Evolutionary conservation across 805 yeast genomes (phyloP), one percentile per base, ranked within the genome.

Genomic region (Candida maesae): DNA sequence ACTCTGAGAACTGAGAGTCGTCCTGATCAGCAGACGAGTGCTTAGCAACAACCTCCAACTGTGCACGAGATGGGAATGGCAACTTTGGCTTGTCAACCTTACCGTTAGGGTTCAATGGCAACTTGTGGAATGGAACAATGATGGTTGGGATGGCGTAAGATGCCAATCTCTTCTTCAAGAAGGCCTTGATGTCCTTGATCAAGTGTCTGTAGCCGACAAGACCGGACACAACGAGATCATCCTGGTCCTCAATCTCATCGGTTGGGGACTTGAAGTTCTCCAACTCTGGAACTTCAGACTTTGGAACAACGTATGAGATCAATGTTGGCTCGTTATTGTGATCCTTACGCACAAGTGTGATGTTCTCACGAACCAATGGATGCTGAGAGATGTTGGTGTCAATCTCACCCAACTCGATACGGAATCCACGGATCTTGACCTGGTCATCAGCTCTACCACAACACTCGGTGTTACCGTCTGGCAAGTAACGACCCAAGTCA

Each of bases 361-460:
- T 72, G 59, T 93, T 93, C 64, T 93, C 97, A 61, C 98, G 80
- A 36, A 93, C 95, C 48, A 79, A 67, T 2, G 93, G 85, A 68
- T 90, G 96, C 63, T 89, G 96, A 12, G 97, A 89, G 47, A 93
- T 77, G 60, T 93, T 96, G 13, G 99, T 93, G 63, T 93, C 98
- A 59, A 93, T 95, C 66, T 93, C 99, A 45, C 99, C 99, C 41
- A 93, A 73, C 67, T 93, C 99, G 49, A 93, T 95, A 67, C 99
- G 79, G 78, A 93, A 95, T 2, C 99, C 99, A 68, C 99, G 81
- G 52, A 93, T 93, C 65, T 93, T 93, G 46, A 93, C 96, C 65
- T 93, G 99, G 61, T 91, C 98, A 67, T 93, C 99, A 20, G 99
- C 99, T 63, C 99, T 79, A 45, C 99, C 99, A 61, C 95, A 84